Base-by-base conservation (phyloP, 1,284 basidiomycete genomes). In the Cryptococcus neoformans region DNA sequence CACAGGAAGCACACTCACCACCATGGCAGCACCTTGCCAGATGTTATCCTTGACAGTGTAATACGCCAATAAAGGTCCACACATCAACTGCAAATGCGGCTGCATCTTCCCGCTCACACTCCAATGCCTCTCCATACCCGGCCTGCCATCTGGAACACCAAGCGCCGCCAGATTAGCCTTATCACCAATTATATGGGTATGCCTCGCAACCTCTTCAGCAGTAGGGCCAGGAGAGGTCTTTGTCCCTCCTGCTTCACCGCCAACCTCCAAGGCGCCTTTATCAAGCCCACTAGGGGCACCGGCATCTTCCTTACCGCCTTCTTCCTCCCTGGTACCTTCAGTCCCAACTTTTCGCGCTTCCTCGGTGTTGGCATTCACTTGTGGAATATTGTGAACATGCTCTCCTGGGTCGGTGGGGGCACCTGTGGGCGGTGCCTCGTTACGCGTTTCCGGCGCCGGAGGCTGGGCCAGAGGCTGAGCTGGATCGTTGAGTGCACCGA, bases 21-120 rank as follows among this genome's bases (percentile, higher is more conserved):
- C 83, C 74, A 93, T 77, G n/a, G 85, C 89, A 9, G 88, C 89
- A 17, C 92, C 94, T 64, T 87, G 84, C 89, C 92, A 98, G 36
- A 91, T 77, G 12, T 85, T 85, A 44, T 84, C 76, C 55, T 84
- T 80, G 34, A 92, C 85, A 0, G 91, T 96, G 74, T 98, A 94
- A 75, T 95, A 98, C 59, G 88, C 85, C 62, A 99, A 79, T 44
- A 98, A 81, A 10, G 94, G 94, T 1, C 93, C 93, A 54, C 79
- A 78, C 77, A 80, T 77, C 50, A 80, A 56, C 62, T 79, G 78
- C 6, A 80, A 64, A 63, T 79, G 78, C 2, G 79, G 79, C 3
- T 69, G 56, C 79, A 80, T 80, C 39, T 57, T 60, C 48, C 68
- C 62, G 17, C 39, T 42, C 0, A 69, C 66, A 39, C 65, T 67